These are phyloP conservation scores for Pseudozyma thailandica DNA, from an alignment of 1,284 basidiomycete genomes.

Conservation along the genomic window DNA sequence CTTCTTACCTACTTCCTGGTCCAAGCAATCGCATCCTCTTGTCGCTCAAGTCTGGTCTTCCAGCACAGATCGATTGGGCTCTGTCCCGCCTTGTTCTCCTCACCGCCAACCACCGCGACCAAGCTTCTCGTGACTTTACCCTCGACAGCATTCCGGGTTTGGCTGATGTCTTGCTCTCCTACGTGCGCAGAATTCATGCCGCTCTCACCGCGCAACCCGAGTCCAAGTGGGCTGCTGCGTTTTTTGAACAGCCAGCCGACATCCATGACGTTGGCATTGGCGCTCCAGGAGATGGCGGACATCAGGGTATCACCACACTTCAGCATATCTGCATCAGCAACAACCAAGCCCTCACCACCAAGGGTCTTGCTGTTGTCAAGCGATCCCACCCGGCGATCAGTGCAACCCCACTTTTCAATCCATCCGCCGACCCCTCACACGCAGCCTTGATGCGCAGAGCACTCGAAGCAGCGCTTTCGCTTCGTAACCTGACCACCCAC, in stretches of 20 bases:
- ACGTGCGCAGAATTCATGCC: conserved; percentile 44
- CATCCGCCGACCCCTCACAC: conserved; percentile 29
- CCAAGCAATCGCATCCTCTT: conserved; percentile 61
- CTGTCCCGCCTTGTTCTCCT: conserved; percentile 51
- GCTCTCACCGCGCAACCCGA: conserved; percentile 49
- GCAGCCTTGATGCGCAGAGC: conserved; percentile 56
- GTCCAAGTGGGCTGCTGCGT: conserved; percentile 46
- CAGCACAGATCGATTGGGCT: conserved; percentile 64
- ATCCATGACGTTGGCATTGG: conserved; percentile 51
- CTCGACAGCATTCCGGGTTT: conserved; percentile 58
- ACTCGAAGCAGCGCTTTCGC: conserved; percentile 51
- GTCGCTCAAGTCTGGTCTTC: conserved; percentile 62
- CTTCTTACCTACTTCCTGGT: conserved; percentile 51
- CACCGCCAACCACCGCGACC: conserved; percentile 32
- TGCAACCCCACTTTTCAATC: conserved; percentile 9
- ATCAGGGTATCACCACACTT: conserved; percentile 24
- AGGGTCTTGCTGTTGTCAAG: neutral
- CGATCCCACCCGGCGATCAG: neutral
- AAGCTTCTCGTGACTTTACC: conserved; percentile 31
- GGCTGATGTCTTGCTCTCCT: conserved; percentile 54
- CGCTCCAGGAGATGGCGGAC: conserved; percentile 46
- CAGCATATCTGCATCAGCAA: conserved; percentile 1
- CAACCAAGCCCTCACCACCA: neutral
- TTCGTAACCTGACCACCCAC: conserved; percentile 53
- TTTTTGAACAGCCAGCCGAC: conserved; percentile 51